Conservation (phyloP, 2,329 filamentous ascomycete genomes). For the Neofusicoccum cordaticola region DNA sequence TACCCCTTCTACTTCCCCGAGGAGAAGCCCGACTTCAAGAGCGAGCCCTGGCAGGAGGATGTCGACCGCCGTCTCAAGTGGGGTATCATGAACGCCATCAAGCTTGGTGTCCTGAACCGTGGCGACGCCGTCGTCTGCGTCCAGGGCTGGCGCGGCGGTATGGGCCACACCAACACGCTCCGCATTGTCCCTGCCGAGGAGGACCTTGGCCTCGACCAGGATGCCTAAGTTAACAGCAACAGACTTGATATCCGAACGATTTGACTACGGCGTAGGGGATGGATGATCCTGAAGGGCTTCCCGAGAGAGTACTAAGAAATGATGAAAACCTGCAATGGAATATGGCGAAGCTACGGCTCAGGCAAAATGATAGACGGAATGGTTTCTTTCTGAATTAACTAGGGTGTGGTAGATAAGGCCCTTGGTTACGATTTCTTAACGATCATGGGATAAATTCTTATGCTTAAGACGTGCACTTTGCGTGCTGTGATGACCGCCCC, state of each 20-base stretch:
- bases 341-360: constrained; percentile 1
- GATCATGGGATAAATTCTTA: not conserved
- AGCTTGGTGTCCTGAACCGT: constrained; percentile 70
- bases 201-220: constrained; percentile 49
- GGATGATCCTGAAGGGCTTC: not conserved
- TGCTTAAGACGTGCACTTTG: no score
- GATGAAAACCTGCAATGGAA: not conserved
- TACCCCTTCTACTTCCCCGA: constrained; percentile 96
- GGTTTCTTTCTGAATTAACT: not conserved
- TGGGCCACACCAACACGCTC: constrained; percentile 85
- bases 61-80: constrained; percentile 97
- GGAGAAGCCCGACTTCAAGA: constrained; percentile 88
- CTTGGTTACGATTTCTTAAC: not conserved
- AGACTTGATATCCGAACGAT: constrained; percentile 9
- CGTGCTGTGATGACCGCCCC: not conserved
- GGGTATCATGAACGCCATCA: constrained; percentile 84
- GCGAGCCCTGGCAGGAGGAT: constrained; percentile 97
- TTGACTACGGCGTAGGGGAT: constrained; percentile 9
- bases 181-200: constrained; percentile 52
- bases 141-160: constrained; percentile 87
- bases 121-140: constrained; percentile 79
- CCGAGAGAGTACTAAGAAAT: not conserved
- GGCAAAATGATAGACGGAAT: constrained; percentile 11
- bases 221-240: constrained; percentile 33
- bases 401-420: not conserved